Conservation (phyloP, 768 basidiomycete species). For the Lepiota brunneoincarnata region DNA sequence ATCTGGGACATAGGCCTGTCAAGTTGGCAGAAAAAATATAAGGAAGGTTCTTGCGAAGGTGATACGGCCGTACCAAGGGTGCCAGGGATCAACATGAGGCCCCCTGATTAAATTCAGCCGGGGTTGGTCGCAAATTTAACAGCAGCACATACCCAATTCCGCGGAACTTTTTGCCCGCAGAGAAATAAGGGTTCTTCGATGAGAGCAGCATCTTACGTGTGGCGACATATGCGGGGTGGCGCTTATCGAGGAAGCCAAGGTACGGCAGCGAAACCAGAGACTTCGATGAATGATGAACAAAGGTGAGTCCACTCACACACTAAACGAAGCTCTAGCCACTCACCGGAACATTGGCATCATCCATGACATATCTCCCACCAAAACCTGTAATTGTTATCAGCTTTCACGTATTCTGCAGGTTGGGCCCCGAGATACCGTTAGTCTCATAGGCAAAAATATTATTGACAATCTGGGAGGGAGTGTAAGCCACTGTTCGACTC, state of each 20-base stretch:
- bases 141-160: conserved; percentile 60
- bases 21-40: not conserved
- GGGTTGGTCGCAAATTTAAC: not conserved
- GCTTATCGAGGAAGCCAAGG: conserved; percentile 68
- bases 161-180: conserved; percentile 58
- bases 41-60: not conserved
- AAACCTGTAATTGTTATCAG: conserved; percentile 38
- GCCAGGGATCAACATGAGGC: conserved; percentile 69
- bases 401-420: not conserved
- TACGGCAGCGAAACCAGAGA: conserved; percentile 79
- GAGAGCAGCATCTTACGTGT: conserved; percentile 65
- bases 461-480: conserved; percentile 48
- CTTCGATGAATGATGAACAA: conserved; percentile 32
- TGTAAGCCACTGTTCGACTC: not conserved
- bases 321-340: conserved; percentile 18
- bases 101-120: conserved; percentile 39
- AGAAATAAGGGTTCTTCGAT: conserved; percentile 65
- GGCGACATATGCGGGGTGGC: conserved; percentile 56
- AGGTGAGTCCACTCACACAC: not conserved
- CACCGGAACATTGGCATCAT: conserved; percentile 83
- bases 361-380: conserved; percentile 76
- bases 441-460: conserved; percentile 76
- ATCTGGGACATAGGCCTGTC: conserved; percentile 79
- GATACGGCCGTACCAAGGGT: conserved; percentile 52
- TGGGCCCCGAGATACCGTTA: conserved; percentile 44